Conservation (phyloP, 192 early-diverging fungal genomes). For the Gigaspora rosea region DNA sequence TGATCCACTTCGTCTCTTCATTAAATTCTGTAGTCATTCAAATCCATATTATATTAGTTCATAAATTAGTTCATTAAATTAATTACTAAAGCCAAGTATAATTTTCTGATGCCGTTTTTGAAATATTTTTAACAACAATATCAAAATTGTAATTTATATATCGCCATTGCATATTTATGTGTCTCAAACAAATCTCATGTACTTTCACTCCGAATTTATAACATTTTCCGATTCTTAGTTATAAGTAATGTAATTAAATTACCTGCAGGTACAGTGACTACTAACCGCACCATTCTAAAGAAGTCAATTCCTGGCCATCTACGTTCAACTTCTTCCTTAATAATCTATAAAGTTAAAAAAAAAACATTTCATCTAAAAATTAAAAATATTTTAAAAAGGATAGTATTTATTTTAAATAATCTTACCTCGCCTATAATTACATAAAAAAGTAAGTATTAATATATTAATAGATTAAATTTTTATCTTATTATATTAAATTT, state of each 20-base stretch:
- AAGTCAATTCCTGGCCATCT: conserved; percentile 20
- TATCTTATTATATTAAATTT: background rate
- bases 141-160: background rate
- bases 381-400: background rate
- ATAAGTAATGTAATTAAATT: background rate
- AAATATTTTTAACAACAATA: background rate
- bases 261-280: conserved; percentile 26
- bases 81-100: too few species aligned
- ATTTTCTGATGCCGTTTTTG: background rate
- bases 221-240: too few species aligned
- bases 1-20: conserved; percentile 48
- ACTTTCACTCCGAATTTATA: too few species aligned
- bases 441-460: too few species aligned
- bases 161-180: background rate
- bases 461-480: background rate
- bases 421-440: background rate
- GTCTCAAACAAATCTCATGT: too few species aligned
- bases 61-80: too few species aligned
- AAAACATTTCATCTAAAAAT: background rate
- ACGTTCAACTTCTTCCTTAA: conserved; percentile 3
- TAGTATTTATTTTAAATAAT: background rate
- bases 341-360: background rate
- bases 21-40: background rate
- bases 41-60: background rate
- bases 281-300: background rate